These are phyloP conservation scores for Platanthera zijinensis DNA, from an alignment of 106 monocot genomes.

Conservation along the genomic window DNA sequence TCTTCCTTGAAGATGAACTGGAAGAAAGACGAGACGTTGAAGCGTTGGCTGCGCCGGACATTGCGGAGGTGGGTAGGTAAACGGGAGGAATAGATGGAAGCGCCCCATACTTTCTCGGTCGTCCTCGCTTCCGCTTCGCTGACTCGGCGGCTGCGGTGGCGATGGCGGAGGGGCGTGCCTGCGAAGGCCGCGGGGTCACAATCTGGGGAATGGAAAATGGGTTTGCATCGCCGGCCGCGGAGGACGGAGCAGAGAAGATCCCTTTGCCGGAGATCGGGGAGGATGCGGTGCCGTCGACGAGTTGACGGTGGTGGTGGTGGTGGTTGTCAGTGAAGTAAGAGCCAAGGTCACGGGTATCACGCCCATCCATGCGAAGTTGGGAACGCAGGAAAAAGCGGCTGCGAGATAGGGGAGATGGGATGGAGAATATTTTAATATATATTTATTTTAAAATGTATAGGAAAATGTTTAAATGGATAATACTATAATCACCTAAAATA, in stretches of 20 bases:
- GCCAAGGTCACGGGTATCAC: not conserved
- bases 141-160: conserved; percentile 1
- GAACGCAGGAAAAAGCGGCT: not conserved
- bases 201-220: not conserved
- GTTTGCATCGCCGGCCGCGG: conserved; percentile 3
- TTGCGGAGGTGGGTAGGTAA: not conserved
- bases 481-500: too few species aligned
- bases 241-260: not conserved
- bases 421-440: conserved; percentile 7
- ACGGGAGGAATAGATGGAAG: not conserved
- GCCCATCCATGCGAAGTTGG: not conserved
- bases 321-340: conserved; percentile 4
- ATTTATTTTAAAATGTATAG: not conserved
- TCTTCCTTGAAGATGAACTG: not conserved
- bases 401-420: conserved; percentile 14
- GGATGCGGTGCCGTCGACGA: conserved; percentile 1
- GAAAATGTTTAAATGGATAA: too few species aligned
- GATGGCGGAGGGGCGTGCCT: not conserved
- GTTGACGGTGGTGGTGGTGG: conserved; percentile 4
- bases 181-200: not conserved
- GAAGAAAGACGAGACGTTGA: not conserved
- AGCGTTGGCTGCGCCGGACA: not conserved
- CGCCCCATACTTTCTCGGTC: conserved; percentile 18
- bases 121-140: conserved; percentile 11
- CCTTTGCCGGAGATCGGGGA: not conserved